These are phyloP conservation scores for Echites panduratus DNA, from an alignment of 257 asterid genomes.

Conservation along the genomic window DNA sequence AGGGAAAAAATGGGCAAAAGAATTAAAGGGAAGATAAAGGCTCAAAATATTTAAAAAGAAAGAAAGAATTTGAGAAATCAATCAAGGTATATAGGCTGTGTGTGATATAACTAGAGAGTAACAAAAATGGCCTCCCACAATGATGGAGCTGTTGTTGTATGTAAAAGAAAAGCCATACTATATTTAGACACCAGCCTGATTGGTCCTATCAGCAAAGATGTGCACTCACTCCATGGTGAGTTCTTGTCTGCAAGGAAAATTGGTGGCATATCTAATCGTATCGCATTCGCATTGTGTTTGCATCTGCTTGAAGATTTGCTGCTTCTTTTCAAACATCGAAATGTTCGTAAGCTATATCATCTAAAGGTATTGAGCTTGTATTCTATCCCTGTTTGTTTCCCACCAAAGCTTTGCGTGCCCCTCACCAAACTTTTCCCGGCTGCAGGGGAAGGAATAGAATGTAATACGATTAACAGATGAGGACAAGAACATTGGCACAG, in stretches of 20 bases:
- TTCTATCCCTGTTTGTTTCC: conserved; percentile 92
- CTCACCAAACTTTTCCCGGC: conserved; percentile 90
- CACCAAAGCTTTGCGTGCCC: conserved; percentile 89
- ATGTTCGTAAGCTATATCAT: background rate
- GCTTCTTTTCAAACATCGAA: background rate
- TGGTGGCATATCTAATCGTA: background rate
- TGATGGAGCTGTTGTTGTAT: conserved; percentile 2
- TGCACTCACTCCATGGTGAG: background rate
- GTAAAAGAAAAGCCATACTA: background rate
- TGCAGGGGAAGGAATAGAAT: conserved; percentile 18
- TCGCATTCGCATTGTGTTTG: background rate
- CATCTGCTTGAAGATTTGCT: background rate
- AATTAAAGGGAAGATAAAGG: background rate
- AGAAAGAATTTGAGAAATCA: conserved; percentile 14
- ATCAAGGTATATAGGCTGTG: background rate
- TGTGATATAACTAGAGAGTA: conserved; percentile 1
- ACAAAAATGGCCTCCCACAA: conserved; percentile 15
- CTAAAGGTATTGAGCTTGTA: conserved; percentile 79
- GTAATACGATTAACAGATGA: background rate
- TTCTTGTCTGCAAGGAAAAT: background rate
- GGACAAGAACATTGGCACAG: background rate
- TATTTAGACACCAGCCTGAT: background rate
- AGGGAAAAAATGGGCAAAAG: background rate
- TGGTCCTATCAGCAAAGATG: background rate
- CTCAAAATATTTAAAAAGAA: conserved; percentile 3